phyloP scores from a whole-genome alignment of 495 filamentous ascomycete species.

The Neurospora terricola region DNA sequence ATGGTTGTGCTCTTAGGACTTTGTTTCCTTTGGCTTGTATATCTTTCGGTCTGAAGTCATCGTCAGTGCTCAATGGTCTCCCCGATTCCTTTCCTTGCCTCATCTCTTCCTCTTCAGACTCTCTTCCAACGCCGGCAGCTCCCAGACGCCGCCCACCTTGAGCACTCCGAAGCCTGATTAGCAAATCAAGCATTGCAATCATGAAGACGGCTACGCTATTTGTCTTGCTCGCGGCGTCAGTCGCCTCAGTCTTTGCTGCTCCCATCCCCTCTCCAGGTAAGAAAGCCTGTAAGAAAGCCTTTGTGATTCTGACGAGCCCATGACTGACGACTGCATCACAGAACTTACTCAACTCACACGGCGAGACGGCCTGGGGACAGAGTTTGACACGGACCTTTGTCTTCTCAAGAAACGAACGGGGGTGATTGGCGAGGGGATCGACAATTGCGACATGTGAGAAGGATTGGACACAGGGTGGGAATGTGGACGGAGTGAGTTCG shows the following conservation, averaged over 20 bases:
- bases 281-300: no score
- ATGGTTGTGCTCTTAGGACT: not conserved
- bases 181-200: not conserved
- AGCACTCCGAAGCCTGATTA: not conserved
- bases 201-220: not conserved
- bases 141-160: not conserved
- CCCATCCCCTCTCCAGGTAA: not conserved
- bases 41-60: not conserved
- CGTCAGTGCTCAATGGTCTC: not conserved
- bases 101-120: not conserved
- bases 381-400: constrained; percentile 4
- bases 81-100: not conserved
- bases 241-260: not conserved
- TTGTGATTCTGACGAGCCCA: not conserved
- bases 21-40: not conserved
- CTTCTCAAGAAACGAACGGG: not conserved
- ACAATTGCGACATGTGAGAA: constrained; percentile 2
- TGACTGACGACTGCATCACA: not conserved
- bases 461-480: no score
- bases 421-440: not conserved
- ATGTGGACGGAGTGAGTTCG: no score
- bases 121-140: not conserved
- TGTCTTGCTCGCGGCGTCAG: not conserved
- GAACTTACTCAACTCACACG: not conserved
- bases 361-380: not conserved